Conservation (phyloP, 2,329 filamentous ascomycete genomes). For the Hypocreales sp. region DNA sequence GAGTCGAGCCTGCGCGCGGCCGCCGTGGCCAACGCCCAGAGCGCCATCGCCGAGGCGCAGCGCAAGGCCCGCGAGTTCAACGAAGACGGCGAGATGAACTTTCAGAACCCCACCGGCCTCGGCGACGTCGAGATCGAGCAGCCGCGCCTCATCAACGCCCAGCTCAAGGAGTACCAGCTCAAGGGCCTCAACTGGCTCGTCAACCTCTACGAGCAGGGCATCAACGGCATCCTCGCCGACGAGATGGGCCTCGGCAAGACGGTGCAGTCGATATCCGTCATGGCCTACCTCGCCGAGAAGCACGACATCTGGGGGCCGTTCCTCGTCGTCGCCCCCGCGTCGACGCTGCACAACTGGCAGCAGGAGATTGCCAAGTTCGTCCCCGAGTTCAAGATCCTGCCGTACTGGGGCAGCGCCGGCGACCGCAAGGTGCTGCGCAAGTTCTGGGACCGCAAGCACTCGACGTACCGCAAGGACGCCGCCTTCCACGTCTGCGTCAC, state of each 20-base stretch:
- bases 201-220: constrained; percentile 97
- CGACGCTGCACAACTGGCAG: constrained; percentile 97
- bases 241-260: constrained; percentile 99
- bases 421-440: constrained; percentile 94
- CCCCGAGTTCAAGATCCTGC: constrained; percentile 83
- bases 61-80: constrained; percentile 90
- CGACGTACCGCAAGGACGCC: constrained; percentile 85
- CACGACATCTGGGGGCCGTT: constrained; percentile 98
- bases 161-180: constrained; percentile 96
- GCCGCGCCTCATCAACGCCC: constrained; percentile 81
- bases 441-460: constrained; percentile 97
- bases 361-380: constrained; percentile 95
- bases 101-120: constrained; percentile 93
- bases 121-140: constrained; percentile 91
- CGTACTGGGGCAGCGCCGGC: constrained; percentile 91
- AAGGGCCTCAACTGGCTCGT: constrained; percentile 99
- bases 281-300: constrained; percentile 94
- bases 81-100: constrained; percentile 97
- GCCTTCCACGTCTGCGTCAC: constrained; percentile 94
- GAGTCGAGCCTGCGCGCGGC: constrained; percentile 68
- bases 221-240: constrained; percentile 96
- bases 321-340: constrained; percentile 88
- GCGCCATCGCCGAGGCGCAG: constrained; percentile 87
- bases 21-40: constrained; percentile 90
- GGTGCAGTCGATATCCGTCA: constrained; percentile 96